Conservation (phyloP, 2,329 filamentous ascomycete species). For the Elsinoe australis region DNA sequence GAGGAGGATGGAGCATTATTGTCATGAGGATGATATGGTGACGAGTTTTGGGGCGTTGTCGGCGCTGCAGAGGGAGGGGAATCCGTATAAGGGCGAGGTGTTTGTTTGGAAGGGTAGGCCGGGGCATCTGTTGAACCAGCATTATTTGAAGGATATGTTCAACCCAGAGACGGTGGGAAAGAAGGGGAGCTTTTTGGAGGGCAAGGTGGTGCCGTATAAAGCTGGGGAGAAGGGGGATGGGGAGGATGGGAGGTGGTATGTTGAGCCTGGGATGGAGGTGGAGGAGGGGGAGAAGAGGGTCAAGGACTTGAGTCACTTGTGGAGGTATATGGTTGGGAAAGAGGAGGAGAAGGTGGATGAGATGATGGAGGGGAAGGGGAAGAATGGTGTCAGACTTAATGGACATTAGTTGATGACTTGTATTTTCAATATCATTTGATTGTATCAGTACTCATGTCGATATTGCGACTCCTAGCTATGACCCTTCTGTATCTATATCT, state of each 20-base stretch:
- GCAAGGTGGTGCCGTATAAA: constrained; percentile 8
- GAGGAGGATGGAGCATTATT: constrained; percentile 71
- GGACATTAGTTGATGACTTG: too few relatives aligned
- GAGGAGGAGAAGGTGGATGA: not conserved
- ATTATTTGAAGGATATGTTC: constrained; percentile 57
- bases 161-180: constrained; percentile 20
- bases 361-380: not conserved
- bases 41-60: constrained; percentile 63
- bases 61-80: constrained; percentile 52
- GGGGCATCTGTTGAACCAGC: constrained; percentile 43
- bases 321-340: constrained; percentile 14
- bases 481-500: too few relatives aligned
- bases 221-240: not conserved
- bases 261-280: not conserved
- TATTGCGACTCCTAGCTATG: too few relatives aligned
- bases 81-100: constrained; percentile 43
- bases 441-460: too few relatives aligned
- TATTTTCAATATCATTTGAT: too few relatives aligned
- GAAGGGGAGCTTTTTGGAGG: constrained; percentile 9
- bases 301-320: constrained; percentile 12
- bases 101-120: constrained; percentile 36
- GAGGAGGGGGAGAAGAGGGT: not conserved
- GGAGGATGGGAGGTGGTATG: not conserved
- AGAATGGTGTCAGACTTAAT: too few relatives aligned
- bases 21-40: constrained; percentile 66